Evolutionary conservation across 768 basidiomycete species (phyloP), one percentile per base, ranked within the genome.

Genomic region (Galerina sulciceps): DNA sequence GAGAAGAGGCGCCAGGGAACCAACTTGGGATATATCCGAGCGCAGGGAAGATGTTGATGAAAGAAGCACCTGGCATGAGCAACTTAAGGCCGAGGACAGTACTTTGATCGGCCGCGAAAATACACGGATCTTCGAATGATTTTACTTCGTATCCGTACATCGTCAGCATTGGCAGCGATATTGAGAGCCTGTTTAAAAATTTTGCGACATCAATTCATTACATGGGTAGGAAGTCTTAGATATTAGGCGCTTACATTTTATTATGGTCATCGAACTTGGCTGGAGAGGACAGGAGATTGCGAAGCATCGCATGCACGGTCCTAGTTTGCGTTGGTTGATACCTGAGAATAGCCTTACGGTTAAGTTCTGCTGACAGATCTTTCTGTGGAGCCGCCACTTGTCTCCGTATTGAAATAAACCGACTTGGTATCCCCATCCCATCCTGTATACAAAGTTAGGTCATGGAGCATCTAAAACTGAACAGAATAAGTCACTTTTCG

Each of bases 351-450:
- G 69, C 69, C 1, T 65, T 68, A 37, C 64, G 68, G 34, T 68
- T 57, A 77, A 67, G 20, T 65, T 65, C 35, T 78, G 72, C 47
- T 75, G 73, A 55, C 73, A 71, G 18, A 73, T 63, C 23, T 70
- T 70, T 14, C 77, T 64, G 50, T 77, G 73, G 22, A 61, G 62
- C 3, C 76, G 70, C 78, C 76, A 79, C 36, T 55, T 59, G 1
- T 73, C 57, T 1, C 73, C 73, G 45, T 77, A 73, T 0, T 54
- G 71, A 57, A 74, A 65, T 35, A 73, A 64, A n/a, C 68, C 71
- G 9, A 75, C 62, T 42, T 72, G 73, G 49, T 70, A 71, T 26
- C 73, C 75, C 69, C 74, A 77, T 37, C 75, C 73, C 69, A 75
- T 70, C 22, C 52, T 66, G n/a, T n/a, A n/a, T n/a, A n/a, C n/a